Base-by-base conservation (phyloP, 108 stramenopile species). In the Skeletonema tropicum region DNA sequence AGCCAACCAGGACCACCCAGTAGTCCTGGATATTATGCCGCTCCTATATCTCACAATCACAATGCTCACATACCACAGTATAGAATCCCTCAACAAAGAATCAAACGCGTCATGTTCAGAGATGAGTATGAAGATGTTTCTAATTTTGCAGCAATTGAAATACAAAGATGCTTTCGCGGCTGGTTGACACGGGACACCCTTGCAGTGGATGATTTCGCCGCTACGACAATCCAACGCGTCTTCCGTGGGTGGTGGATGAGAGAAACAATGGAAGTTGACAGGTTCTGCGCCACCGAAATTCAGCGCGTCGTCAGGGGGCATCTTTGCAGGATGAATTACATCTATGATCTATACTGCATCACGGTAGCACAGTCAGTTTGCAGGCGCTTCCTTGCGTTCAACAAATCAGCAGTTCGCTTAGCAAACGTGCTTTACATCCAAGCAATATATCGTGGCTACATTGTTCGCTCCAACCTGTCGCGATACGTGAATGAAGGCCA, bases 161-260 rank as follows among this genome's bases (percentile, higher is more conserved):
- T 83, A 62, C 84, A 87, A 71, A 35, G 70, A 45, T 69, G 73
- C 36, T 73, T 72, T 52, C 84, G 84, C 41, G 78, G 86, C 4
- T 83, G 76, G 77, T 74, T 73, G 67, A 64, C 60, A 66, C 30
- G 77, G 58, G 81, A 71, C 36, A 55, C 60, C 48, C 41, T 78
- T 25, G 48, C 77, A 49, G 62, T 87, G 23, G 85, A 83, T 55
- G 75, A 82, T 57, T 73, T 84, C 31, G 91, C 93, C 29, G 91
- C 91, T 6, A 85, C 79, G 33, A 73, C 49, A 26, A 95, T 95
- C n/a, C 94, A 92, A 80, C 55, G 83, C 25, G 60, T 73, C 10
- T 95, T 91, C 62, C 90, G 94, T 25, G 91, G 94, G 9, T 95
- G 90, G 89, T 95, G 88, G 86, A 87, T 79, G 15, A 82, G 94